These are phyloP conservation scores for Globisporangium paddicum DNA, from an alignment of 352 stramenopile species.

Conservation along the genomic window DNA sequence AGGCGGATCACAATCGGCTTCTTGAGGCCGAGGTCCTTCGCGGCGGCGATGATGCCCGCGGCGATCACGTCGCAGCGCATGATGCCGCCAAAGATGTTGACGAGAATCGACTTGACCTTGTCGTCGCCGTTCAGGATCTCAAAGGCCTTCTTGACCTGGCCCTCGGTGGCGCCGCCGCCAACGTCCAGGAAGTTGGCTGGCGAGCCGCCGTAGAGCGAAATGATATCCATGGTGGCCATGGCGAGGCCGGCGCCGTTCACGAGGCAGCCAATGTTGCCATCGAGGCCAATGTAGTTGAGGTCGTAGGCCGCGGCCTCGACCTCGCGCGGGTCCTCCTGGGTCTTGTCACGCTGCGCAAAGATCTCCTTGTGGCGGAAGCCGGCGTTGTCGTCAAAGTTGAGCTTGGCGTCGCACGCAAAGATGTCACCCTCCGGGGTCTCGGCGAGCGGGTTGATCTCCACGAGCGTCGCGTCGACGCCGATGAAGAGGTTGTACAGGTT, in stretches of 20 bases:
- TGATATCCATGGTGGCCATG: conserved; percentile 99
- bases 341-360: conserved; percentile 87
- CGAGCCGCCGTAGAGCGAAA: conserved; percentile 96
- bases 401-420: conserved; percentile 96
- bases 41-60: conserved; percentile 95
- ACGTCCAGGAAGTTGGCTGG: conserved; percentile 99
- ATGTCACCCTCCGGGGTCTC: conserved; percentile 95
- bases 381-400: conserved; percentile 99
- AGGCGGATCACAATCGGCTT: conserved; percentile 98
- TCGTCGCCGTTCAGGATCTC: conserved; percentile 88
- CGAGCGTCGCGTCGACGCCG: conserved; percentile 94
- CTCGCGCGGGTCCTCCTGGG: conserved; percentile 95
- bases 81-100: conserved; percentile 99
- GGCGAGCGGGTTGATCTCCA: conserved; percentile 99
- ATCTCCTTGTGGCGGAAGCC: conserved; percentile 96
- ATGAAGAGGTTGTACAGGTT: conserved; percentile 98
- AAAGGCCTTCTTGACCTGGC: conserved; percentile 87
- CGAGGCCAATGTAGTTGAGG: conserved; percentile 99
- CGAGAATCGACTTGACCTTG: conserved; percentile 97
- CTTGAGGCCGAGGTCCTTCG: conserved; percentile 94
- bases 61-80: conserved; percentile 98
- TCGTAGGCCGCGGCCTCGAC: conserved; percentile 92
- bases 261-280: conserved; percentile 99
- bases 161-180: conserved; percentile 92
- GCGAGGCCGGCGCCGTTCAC: conserved; percentile 98